Conservation (phyloP, 2,329 filamentous ascomycete genomes). For the Clarireedia monteithiana region DNA sequence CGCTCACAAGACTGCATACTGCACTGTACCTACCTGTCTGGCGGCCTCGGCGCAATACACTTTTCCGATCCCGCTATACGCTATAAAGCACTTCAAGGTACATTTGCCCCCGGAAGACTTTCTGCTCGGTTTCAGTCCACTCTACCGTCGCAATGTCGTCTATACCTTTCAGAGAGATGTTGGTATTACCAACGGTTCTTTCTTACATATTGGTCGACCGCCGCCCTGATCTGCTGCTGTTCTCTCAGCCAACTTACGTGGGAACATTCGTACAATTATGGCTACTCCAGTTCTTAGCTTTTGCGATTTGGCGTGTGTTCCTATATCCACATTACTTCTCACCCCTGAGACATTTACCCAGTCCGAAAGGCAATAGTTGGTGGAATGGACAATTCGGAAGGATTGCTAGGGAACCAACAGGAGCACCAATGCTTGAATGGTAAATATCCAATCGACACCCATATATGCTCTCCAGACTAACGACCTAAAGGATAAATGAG, state of each 20-base stretch:
- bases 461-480: neutral
- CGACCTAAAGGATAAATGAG: slow-evolving; percentile 41
- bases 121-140: neutral
- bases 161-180: slow-evolving; percentile 21
- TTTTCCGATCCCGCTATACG: neutral
- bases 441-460: slow-evolving; percentile 8
- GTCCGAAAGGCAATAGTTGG: slow-evolving; percentile 37
- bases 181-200: slow-evolving; percentile 16
- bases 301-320: slow-evolving; percentile 35
- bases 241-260: slow-evolving; percentile 26
- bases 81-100: neutral
- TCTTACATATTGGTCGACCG: slow-evolving; percentile 20
- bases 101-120: neutral
- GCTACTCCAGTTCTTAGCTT: slow-evolving; percentile 29
- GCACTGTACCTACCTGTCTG: neutral
- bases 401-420: slow-evolving; percentile 34
- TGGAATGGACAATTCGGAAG: slow-evolving; percentile 37
- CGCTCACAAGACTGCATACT: neutral
- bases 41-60: too few relatives aligned
- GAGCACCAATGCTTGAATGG: slow-evolving; percentile 32
- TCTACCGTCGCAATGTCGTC: slow-evolving; percentile 12
- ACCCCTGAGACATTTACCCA: slow-evolving; percentile 49
- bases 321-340: slow-evolving; percentile 52
- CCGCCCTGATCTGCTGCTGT: slow-evolving; percentile 20
- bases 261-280: slow-evolving; percentile 36